These are phyloP conservation scores for Rosa lucieae DNA, from an alignment of 306 rosid genomes.

Conservation along the genomic window DNA sequence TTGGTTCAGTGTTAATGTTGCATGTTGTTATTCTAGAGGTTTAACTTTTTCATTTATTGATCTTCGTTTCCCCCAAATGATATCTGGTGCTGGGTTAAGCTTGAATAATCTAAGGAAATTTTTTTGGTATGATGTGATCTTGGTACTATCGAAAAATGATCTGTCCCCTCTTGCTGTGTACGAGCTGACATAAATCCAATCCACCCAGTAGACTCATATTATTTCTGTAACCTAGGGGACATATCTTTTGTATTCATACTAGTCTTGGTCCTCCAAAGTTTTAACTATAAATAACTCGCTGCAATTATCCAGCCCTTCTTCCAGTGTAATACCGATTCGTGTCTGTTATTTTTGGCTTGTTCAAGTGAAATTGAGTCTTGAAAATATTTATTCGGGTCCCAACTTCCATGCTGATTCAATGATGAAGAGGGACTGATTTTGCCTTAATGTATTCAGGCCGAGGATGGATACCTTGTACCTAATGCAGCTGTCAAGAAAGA, in stretches of 20 bases:
- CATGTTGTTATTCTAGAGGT: neutral
- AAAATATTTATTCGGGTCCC: neutral
- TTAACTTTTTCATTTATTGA: too few species aligned
- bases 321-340: neutral
- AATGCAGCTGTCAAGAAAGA: conserved; percentile 44
- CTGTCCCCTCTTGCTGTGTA: neutral
- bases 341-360: neutral
- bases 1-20: neutral
- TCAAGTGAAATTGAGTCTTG: conserved; percentile 9
- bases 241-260: neutral
- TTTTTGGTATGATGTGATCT: neutral
- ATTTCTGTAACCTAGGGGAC: neutral
- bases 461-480: conserved; percentile 31
- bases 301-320: neutral
- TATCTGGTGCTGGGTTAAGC: neutral
- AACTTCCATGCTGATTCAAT: neutral
- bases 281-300: neutral
- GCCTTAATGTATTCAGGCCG: conserved; percentile 36
- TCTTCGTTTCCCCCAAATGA: neutral
- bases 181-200: neutral
- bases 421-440: conserved; percentile 1
- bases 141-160: neutral
- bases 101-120: neutral
- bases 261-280: neutral
- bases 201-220: neutral